Percentiles rank a stretch among this genome's conserved stretches.
Evolutionary conservation across 495 filamentous ascomycete genomes (phyloP).

Genomic region (Aspergillus biplanus): DNA sequence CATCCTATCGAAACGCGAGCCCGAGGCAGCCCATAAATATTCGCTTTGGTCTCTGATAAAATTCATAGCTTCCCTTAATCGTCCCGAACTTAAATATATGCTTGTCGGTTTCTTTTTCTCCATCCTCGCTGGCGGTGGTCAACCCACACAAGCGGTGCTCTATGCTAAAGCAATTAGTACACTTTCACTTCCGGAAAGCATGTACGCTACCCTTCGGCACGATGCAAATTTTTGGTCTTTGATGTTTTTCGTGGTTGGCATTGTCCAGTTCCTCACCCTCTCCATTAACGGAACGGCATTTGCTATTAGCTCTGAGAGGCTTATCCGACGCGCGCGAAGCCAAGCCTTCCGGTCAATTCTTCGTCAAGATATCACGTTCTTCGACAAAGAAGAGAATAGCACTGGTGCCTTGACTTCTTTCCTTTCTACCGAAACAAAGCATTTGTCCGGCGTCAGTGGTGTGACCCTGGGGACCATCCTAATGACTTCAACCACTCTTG

Average conservation of each 20-base stretch:
- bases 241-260: conserved; percentile 95
- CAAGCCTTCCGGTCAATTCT: conserved; percentile 82
- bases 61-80: conserved; percentile 83
- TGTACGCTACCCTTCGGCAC: conserved; percentile 58
- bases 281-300: conserved; percentile 72
- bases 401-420: conserved; percentile 84
- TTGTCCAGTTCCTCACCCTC: conserved; percentile 74
- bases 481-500: conserved; percentile 72
- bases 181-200: conserved; percentile 52
- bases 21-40: conserved; percentile 60
- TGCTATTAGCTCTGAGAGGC: conserved; percentile 79
- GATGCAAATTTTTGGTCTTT: conserved; percentile 85
- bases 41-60: conserved; percentile 83
- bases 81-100: conserved; percentile 72
- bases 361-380: conserved; percentile 91
- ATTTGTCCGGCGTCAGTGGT: conserved; percentile 81
- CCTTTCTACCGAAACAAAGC: conserved; percentile 82
- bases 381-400: conserved; percentile 82
- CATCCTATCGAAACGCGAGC: conserved; percentile 58
- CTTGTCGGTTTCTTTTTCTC: conserved; percentile 74
- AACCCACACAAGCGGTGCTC: conserved; percentile 87
- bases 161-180: conserved; percentile 85
- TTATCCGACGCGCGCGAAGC: conserved; percentile 81
- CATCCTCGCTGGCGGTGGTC: conserved; percentile 79
- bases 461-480: conserved; percentile 80